Conservation (phyloP, 1,139 yeast species). For the Trichomonascaceae sp. region DNA sequence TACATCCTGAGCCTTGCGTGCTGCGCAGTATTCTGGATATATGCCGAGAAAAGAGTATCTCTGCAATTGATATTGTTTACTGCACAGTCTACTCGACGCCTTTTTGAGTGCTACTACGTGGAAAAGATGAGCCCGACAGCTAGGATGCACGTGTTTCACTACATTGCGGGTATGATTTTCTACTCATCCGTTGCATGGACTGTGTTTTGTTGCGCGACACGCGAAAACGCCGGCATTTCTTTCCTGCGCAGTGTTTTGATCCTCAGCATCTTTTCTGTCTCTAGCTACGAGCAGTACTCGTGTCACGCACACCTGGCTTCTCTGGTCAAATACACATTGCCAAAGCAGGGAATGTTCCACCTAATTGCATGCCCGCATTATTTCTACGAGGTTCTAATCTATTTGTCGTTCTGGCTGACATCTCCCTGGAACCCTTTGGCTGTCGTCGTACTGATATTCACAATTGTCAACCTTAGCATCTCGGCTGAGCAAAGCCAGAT, state of each 20-base stretch:
- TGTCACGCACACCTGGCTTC: slow-evolving; percentile 50
- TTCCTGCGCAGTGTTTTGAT: background rate
- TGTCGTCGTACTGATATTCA: slow-evolving; percentile 16
- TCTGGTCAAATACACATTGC: slow-evolving; percentile 55
- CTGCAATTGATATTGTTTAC: slow-evolving; percentile 16
- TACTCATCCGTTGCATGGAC: slow-evolving; percentile 36
- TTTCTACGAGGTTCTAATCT: slow-evolving; percentile 58
- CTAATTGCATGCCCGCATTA: slow-evolving; percentile 67
- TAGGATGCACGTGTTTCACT: slow-evolving; percentile 64
- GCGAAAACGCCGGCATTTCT: background rate
- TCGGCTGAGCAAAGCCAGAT: slow-evolving; percentile 48
- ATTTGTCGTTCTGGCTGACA: slow-evolving; percentile 20
- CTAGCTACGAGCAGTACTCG: slow-evolving; percentile 32
- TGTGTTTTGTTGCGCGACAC: background rate
- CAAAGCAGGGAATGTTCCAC: slow-evolving; percentile 39
- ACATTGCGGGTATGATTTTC: slow-evolving; percentile 57
- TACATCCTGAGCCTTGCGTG: slow-evolving; percentile 21
- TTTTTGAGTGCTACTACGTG: slow-evolving; percentile 44
- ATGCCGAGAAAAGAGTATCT: slow-evolving; percentile 3
- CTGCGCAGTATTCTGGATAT: slow-evolving; percentile 1
- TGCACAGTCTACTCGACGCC: slow-evolving; percentile 53
- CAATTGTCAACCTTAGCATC: slow-evolving; percentile 42
- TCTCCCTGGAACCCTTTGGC: slow-evolving; percentile 31
- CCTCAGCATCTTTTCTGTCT: background rate
- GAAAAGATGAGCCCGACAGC: slow-evolving; percentile 31